These are phyloP conservation scores for Trametes hirsuta DNA, from an alignment of 1,284 basidiomycete genomes.

Conservation along the genomic window DNA sequence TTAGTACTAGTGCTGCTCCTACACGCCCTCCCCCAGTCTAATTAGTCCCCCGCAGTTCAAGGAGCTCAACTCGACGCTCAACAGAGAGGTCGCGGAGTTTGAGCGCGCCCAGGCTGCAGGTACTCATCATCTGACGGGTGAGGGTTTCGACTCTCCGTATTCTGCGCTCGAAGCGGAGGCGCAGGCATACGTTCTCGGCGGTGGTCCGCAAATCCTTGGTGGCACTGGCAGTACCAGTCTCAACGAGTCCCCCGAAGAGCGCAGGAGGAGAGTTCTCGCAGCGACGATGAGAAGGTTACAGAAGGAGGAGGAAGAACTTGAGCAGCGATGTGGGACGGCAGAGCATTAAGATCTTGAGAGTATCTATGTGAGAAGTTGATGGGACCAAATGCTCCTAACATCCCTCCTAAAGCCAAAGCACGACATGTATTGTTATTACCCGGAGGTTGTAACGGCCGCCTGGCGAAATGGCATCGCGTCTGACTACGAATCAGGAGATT, in stretches of 20 bases:
- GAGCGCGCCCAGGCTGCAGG: constrained; percentile 58
- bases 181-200: constrained; percentile 50
- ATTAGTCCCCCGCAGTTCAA: constrained; percentile 57
- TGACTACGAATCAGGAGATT: constrained; percentile 72
- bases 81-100: constrained; percentile 70
- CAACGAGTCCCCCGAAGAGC: constrained; percentile 56
- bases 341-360: background rate
- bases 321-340: constrained; percentile 66
- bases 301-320: constrained; percentile 72
- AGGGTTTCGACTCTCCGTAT: constrained; percentile 48
- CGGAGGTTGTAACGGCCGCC: constrained; percentile 46
- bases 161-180: constrained; percentile 60
- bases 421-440: too few relatives aligned
- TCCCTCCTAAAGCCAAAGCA: too few relatives aligned
- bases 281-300: constrained; percentile 62
- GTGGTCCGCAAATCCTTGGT: constrained; percentile 37
- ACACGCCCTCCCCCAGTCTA: too few relatives aligned
- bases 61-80: constrained; percentile 73
- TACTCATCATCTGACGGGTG: constrained; percentile 52
- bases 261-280: constrained; percentile 54
- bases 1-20: constrained; percentile 39
- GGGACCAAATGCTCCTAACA: too few relatives aligned
- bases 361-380: too few relatives aligned
- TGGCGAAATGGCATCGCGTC: constrained; percentile 84
- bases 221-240: constrained; percentile 24